Evolutionary conservation across 2,329 filamentous ascomycete genomes (phyloP).

Genomic region (Cladosporium halotolerans): DNA sequence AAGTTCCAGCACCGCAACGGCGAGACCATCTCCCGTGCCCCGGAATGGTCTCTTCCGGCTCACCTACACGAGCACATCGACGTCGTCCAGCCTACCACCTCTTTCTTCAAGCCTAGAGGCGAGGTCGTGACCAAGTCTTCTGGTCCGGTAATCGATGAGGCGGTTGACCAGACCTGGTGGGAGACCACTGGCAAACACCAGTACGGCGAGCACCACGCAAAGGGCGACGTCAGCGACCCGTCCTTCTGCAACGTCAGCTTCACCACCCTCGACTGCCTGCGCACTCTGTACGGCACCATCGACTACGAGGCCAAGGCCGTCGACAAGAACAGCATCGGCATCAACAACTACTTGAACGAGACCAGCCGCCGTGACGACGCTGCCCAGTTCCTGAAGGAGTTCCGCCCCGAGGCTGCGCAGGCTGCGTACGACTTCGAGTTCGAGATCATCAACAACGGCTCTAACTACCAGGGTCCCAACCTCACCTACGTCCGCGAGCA

Average conservation of each 20-base stretch:
- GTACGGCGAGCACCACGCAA: constrained; percentile 11
- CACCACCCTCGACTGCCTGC: constrained; percentile 49
- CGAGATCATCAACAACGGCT: constrained; percentile 51
- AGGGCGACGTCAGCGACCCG: constrained; percentile 15
- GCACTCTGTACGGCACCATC: constrained; percentile 49
- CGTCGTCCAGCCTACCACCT: constrained; percentile 55
- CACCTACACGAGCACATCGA: constrained; percentile 55
- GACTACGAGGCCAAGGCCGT: constrained; percentile 44
- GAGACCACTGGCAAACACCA: constrained; percentile 16
- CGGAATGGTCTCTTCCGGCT: constrained; percentile 52
- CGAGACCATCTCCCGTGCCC: constrained; percentile 45
- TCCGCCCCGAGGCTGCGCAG: constrained; percentile 45
- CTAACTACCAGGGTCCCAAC: constrained; percentile 40
- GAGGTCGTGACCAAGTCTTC: constrained; percentile 8
- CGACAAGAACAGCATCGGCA: constrained; percentile 39
- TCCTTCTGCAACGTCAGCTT: constrained; percentile 46
- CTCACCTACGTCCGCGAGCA: constrained; percentile 14
- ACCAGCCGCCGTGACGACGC: constrained; percentile 51
- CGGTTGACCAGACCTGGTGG: constrained; percentile 18
- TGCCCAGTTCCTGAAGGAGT: constrained; percentile 49
- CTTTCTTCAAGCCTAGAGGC: constrained; percentile 45
- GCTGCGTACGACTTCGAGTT: constrained; percentile 51
- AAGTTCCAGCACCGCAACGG: constrained; percentile 50
- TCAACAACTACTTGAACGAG: constrained; percentile 44
- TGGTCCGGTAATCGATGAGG: constrained; percentile 25